Percentiles rank a stretch among this genome's conserved stretches.
Evolutionary conservation across 345 rosid genomes (phyloP).

Genomic region (Psidium friedrichsthalianum): DNA sequence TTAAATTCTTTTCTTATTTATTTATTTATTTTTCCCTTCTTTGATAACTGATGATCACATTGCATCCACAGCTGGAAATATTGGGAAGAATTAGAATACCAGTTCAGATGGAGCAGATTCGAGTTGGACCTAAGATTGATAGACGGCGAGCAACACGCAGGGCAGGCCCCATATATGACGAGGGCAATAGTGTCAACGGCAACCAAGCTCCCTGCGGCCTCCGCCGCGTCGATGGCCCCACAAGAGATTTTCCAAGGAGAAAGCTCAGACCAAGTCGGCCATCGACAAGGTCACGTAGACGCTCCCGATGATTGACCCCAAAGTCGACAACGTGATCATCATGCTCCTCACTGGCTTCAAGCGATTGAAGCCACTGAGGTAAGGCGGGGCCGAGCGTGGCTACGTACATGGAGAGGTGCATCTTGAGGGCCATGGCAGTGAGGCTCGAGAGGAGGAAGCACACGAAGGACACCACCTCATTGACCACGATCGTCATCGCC

Average conservation of each 20-base stretch:
- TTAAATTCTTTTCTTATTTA: no score
- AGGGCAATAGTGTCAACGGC: constrained; percentile 12
- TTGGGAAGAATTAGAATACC: no score
- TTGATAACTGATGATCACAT: no score
- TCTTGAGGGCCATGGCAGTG: background rate
- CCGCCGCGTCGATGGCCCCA: background rate
- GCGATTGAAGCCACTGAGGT: background rate
- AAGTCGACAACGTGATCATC: no score
- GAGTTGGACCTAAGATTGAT: background rate
- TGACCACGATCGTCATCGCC: background rate
- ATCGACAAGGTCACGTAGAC: constrained; percentile 17
- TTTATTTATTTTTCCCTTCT: no score
- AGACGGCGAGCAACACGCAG: background rate
- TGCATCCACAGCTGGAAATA: no score
- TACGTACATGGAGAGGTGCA: background rate
- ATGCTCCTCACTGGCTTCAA: no score
- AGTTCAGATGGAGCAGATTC: no score
- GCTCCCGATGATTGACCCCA: constrained; percentile 6
- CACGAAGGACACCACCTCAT: constrained; percentile 21
- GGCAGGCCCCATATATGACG: background rate
- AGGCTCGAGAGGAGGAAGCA: constrained; percentile 20
- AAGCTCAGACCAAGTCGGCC: constrained; percentile 15
- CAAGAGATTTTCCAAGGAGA: constrained; percentile 11
- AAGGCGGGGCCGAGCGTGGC: background rate
- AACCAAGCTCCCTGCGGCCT: constrained; percentile 2